Evolutionary conservation across 148 eudicot genomes (phyloP).

Genomic region (Persicaria tinctoria): DNA sequence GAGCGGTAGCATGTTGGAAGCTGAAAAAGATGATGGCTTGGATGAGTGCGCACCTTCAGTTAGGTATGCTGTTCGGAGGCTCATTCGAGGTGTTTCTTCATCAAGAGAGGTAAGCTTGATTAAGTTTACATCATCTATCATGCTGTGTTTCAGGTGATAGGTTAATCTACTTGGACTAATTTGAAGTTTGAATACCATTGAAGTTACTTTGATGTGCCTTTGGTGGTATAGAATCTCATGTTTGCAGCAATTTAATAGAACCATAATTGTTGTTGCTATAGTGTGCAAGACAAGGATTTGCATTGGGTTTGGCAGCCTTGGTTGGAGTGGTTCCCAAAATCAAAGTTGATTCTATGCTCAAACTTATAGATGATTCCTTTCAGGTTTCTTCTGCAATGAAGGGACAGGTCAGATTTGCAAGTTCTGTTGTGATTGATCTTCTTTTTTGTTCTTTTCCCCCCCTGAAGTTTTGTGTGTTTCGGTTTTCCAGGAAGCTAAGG

Average conservation of each 20-base stretch:
- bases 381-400: conserved; percentile 84
- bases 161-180: too few relatives aligned
- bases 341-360: conserved; percentile 60
- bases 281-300: conserved; percentile 99
- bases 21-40: conserved; percentile 85
- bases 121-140: not conserved
- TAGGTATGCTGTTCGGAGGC: conserved; percentile 84
- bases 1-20: conserved; percentile 59
- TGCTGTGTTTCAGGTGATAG: not conserved
- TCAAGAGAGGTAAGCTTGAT: conserved; percentile 58
- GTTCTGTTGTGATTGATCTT: not conserved
- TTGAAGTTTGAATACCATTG: too few relatives aligned
- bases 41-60: conserved; percentile 78
- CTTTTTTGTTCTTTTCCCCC: not conserved
- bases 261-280: conserved; percentile 22
- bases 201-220: not conserved
- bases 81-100: conserved; percentile 87
- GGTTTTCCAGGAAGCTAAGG: conserved; percentile 65
- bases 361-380: conserved; percentile 57
- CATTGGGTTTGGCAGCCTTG: conserved; percentile 72
- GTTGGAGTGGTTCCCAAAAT: conserved; percentile 52
- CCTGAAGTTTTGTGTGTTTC: conserved; percentile 11
- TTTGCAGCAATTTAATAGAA: not conserved
- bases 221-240: not conserved
- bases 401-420: conserved; percentile 64